Percentiles rank a stretch among this genome's conserved stretches.
These are phyloP conservation scores for Polygonum maritimum DNA, from an alignment of 148 eudicot species.

Conservation along the genomic window DNA sequence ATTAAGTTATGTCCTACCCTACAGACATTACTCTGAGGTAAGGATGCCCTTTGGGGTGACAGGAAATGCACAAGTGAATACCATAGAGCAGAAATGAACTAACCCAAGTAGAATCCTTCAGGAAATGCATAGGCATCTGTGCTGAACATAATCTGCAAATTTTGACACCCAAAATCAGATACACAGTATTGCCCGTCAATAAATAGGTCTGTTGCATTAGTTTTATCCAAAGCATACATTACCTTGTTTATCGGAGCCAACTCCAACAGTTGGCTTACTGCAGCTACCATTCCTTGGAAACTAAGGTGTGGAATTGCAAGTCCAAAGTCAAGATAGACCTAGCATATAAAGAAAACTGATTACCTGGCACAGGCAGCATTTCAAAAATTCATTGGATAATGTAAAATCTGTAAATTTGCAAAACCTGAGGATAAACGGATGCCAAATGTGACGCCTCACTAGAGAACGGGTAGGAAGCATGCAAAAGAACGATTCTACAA, in stretches of 20 bases:
- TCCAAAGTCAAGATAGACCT: conserved; percentile 95
- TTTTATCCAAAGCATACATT: conserved; percentile 9
- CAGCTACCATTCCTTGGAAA: conserved; percentile 72
- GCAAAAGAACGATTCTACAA: conserved; percentile 70
- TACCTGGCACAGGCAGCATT: not conserved
- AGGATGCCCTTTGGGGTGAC: not conserved
- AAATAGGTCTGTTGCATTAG: too few relatives aligned
- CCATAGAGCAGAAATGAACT: conserved; percentile 14
- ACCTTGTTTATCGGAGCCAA: conserved; percentile 93
- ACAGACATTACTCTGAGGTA: not conserved
- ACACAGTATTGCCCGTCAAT: not conserved
- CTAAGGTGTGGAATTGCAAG: conserved; percentile 81
- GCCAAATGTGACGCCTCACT: conserved; percentile 95
- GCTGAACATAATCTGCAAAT: conserved; percentile 94
- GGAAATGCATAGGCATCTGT: conserved; percentile 86
- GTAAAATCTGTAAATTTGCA: not conserved
- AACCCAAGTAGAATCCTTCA: conserved; percentile 86
- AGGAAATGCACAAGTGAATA: not conserved
- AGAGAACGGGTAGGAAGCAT: conserved; percentile 94
- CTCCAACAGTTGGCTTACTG: conserved; percentile 86
- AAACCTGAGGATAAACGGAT: conserved; percentile 78
- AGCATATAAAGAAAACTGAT: conserved; percentile 12
- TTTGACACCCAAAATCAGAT: conserved; percentile 13
- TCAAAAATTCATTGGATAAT: not conserved
- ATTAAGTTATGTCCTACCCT: not conserved